Evolutionary conservation across 805 yeast species (phyloP), one percentile per base, ranked within the genome.

Genomic region (Candida broadrunensis): DNA sequence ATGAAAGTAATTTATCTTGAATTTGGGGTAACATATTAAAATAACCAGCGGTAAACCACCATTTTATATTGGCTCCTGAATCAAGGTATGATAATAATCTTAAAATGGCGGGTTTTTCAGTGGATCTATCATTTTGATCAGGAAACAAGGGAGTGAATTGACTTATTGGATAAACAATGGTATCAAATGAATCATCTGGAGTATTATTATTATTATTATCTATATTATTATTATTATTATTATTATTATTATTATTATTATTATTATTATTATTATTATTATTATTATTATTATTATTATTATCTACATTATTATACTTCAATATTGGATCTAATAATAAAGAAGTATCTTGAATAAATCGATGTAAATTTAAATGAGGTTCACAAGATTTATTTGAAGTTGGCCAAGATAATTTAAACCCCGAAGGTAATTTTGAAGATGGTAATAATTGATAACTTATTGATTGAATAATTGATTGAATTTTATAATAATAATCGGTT

Each of bases 21-120:
- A 87, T 82, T 30, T 81, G 80, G 0, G 95, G 87, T 30, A 83
- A 77, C 80, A 93, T 83, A 60, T 93, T 93, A 70, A 93, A 93
- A 60, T 93, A 93, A 2, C 99, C 99, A 0, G 98, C 97, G 0
- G 99, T 93, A 52, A 93, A 83, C 48, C 86, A 77, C 95, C 96
- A 91, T 38, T 72, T 73, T 20, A 82, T 73, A 11, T 64, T 54
- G 19, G 80, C 72, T 8, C 32, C 13, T 31, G 80, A 67, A 52
- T 79, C 79, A 37, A 79, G 66, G 43, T 71, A 72, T 2, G 87
- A 73, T 32, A 87, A 66, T 3, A 86, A 59, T 23, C 83, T 65
- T 30, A 85, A 61, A 24, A 91, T 65, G 0, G 86, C 80, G 6
- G 81, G 81, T 48, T 83, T 81, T 56, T 93, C 99, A 0, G 97